Conservation (phyloP, 1,284 basidiomycete species). For the Apiotrichum domesticum region DNA sequence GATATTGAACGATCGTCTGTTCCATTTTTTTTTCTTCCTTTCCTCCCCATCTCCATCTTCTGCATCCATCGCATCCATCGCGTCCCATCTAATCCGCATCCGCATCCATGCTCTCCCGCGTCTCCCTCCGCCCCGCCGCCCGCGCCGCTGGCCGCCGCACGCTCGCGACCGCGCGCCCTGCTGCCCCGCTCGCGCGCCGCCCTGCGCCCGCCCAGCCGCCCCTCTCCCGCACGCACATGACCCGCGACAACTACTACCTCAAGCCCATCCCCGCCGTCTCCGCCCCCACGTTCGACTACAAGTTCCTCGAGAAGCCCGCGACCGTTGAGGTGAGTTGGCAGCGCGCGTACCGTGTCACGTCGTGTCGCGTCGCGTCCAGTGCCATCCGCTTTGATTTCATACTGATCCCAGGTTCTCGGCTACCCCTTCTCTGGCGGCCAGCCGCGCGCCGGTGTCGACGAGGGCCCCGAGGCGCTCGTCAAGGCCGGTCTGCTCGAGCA, state of each 20-base stretch:
- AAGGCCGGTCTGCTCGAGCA: constrained; percentile 75
- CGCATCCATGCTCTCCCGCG: no score
- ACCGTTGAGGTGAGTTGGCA: constrained; percentile 57
- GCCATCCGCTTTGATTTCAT: no score
- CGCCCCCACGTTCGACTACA: constrained; percentile 36
- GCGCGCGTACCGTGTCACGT: not conserved
- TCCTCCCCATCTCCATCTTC: no score
- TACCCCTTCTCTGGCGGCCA: constrained; percentile 59
- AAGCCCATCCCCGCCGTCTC: constrained; percentile 9
- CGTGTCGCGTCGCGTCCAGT: no score
- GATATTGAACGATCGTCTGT: no score
- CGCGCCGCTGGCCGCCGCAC: no score
- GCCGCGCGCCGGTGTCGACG: constrained; percentile 80
- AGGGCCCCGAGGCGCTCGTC: constrained; percentile 79
- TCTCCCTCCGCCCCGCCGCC: no score
- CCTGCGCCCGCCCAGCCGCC: not conserved
- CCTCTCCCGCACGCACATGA: constrained; percentile 3
- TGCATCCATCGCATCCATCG: no score
- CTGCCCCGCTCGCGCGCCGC: not conserved
- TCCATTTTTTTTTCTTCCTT: no score
- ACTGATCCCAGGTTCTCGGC: constrained; percentile 56
- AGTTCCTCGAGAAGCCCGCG: constrained; percentile 62
- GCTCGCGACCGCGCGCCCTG: no score
- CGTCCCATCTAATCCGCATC: no score
- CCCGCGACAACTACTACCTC: constrained; percentile 18